Evolutionary conservation across 179 eudicot genomes (phyloP), one percentile per base, ranked within the genome.

Genomic region (Sideroxylon spinosum): DNA sequence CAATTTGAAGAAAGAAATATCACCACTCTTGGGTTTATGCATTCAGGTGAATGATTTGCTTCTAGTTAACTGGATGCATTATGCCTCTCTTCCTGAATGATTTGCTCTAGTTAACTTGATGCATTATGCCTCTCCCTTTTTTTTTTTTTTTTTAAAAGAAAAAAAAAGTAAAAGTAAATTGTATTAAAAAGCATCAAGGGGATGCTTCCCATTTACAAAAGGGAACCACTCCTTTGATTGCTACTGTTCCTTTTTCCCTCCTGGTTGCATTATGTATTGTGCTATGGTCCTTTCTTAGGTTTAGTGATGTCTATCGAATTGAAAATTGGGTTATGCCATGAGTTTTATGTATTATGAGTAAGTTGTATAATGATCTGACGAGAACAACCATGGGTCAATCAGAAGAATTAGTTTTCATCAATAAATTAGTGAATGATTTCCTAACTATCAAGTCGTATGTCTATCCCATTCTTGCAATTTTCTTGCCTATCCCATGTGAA

Each of bases 1-100:
- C 84, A 92, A 97, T 88, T 74, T 97, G 92, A 97, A 97, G 93
- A 97, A 97, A 80, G 98, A 97, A 89, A 92, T 94, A 82, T 82
- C 97, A 74, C 99, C 97, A 20, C 80, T 97, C 68, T 82, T 97
- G 86, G 85, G 86, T 48, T 86, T 75, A 68, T 94, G 99, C 87
- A 97, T 97, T 88, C 99, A 97, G 96, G 99, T 92, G 68, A 70
- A 78, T 69, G 59, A 23, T 78, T 28, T 59, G 55, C 49, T 56
- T 44, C 29, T 17, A 11, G 52, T 55, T 77, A 77, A 4, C 59
- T 63, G 23, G 9, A 11, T 62, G 9, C 23, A 49, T 59, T 52
- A 13, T 28, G 56, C 52, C 29, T 26, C 7, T 59, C n/a, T n/a
- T n/a, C n/a, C n/a, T 92, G 68, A 70, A 78, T 69, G 57, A 22